Conservation (phyloP, 202 grass and related monocot genomes). For the Saccharum hybrid region DNA sequence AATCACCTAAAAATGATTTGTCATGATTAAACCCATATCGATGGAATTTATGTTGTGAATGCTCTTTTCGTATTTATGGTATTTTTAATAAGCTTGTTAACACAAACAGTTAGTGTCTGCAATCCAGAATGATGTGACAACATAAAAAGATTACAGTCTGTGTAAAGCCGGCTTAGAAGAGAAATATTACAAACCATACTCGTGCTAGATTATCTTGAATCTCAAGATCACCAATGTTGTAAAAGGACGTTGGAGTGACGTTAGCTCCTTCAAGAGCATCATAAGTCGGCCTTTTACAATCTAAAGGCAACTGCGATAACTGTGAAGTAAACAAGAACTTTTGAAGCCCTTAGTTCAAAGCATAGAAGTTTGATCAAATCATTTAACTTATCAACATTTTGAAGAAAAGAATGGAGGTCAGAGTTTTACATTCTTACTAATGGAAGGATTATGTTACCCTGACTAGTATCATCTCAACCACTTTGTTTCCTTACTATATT, state of each 20-base stretch:
- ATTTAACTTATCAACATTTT: not conserved
- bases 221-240: constrained; percentile 95
- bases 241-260: constrained; percentile 70
- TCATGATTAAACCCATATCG: constrained; percentile 24
- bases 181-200: constrained; percentile 73
- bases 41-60: constrained; percentile 11
- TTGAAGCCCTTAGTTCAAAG: constrained; percentile 9
- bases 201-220: constrained; percentile 92
- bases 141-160: constrained; percentile 20
- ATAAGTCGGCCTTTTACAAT: constrained; percentile 82
- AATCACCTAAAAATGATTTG: constrained; percentile 18
- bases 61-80: not conserved
- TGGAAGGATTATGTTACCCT: constrained; percentile 14
- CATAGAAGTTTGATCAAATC: constrained; percentile 4
- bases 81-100: constrained; percentile 29
- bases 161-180: constrained; percentile 23
- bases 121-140: constrained; percentile 19
- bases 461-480: not conserved
- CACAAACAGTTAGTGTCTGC: constrained; percentile 10
- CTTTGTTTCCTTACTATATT: constrained; percentile 8
- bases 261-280: constrained; percentile 89
- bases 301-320: constrained; percentile 76
- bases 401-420: not conserved
- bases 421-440: too few relatives aligned
- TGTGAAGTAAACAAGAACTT: constrained; percentile 44